phyloP scores from a whole-genome alignment of 768 basidiomycete genomes.

The Xerocomellus intermedius region DNA sequence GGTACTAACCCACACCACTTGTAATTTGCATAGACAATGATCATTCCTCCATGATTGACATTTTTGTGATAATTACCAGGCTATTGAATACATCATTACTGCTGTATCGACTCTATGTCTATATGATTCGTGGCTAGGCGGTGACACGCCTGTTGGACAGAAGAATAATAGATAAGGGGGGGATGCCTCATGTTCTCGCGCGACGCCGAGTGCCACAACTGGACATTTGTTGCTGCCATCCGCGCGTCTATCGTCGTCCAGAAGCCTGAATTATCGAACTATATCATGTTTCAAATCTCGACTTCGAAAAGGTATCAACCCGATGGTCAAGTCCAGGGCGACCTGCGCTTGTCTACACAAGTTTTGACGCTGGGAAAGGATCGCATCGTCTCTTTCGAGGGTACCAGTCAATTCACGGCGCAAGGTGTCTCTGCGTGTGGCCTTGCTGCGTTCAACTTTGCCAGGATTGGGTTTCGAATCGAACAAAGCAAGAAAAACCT shows the following conservation, averaged over 20 bases:
- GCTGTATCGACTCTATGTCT: too few relatives aligned
- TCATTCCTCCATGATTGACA: too few relatives aligned
- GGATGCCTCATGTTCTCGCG: too few relatives aligned
- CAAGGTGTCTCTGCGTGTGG: slow-evolving; percentile 55
- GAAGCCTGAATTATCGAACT: too few relatives aligned
- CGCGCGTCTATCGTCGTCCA: not conserved
- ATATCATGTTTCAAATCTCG: slow-evolving; percentile 5
- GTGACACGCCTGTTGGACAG: too few relatives aligned
- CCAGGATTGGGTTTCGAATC: slow-evolving; percentile 45
- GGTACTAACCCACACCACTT: too few relatives aligned
- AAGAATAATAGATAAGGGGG: too few relatives aligned
- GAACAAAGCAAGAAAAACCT: slow-evolving; percentile 8
- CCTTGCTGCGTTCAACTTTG: slow-evolving; percentile 65
- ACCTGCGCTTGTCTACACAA: slow-evolving; percentile 6
- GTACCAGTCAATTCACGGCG: slow-evolving; percentile 58
- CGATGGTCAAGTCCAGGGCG: not conserved
- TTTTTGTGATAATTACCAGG: too few relatives aligned
- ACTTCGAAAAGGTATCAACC: not conserved
- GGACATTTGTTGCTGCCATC: not conserved
- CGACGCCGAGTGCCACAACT: too few relatives aligned
- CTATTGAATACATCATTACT: too few relatives aligned
- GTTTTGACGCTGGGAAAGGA: slow-evolving; percentile 31
- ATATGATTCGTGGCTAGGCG: too few relatives aligned
- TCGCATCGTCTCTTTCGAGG: slow-evolving; percentile 44
- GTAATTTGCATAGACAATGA: too few relatives aligned